Evolutionary conservation across 148 eudicot species (phyloP).

Genomic region (Rhododendron ferrugineum): DNA sequence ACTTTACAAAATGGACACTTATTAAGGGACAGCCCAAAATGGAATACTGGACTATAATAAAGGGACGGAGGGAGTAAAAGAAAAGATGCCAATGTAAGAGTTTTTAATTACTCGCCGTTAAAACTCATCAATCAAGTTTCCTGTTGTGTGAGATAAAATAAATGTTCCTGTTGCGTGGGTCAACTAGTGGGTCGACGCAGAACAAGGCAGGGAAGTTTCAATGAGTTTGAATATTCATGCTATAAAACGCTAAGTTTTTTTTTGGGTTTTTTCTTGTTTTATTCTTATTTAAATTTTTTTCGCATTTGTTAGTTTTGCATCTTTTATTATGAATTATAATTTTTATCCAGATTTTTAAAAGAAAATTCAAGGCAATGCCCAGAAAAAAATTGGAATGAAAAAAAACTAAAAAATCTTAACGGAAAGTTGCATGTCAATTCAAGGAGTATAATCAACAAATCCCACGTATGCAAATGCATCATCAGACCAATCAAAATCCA

Average conservation of each 20-base stretch:
- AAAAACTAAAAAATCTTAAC: neutral
- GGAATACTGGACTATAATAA: no score
- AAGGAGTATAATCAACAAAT: neutral
- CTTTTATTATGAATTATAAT: no score
- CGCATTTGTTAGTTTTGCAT: no score
- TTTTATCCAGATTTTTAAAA: no score
- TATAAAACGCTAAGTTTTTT: no score
- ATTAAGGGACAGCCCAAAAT: no score
- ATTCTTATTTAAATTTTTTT: no score
- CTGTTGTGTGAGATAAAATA: neutral
- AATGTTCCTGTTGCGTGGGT: neutral
- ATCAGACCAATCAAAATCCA: neutral
- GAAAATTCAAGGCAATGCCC: no score
- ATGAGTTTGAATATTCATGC: neutral
- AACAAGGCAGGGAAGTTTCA: slow-evolving; percentile 8
- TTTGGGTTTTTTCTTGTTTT: no score
- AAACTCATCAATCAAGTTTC: neutral
- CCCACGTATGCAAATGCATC: slow-evolving; percentile 8
- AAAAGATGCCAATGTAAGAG: neutral
- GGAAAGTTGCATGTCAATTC: neutral
- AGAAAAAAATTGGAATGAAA: neutral
- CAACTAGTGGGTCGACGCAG: slow-evolving; percentile 9
- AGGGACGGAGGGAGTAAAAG: no score
- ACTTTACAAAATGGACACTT: no score
- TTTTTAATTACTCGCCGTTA: neutral